Conservation (phyloP, 768 basidiomycete species). For the Xerocomellus intermedius region DNA sequence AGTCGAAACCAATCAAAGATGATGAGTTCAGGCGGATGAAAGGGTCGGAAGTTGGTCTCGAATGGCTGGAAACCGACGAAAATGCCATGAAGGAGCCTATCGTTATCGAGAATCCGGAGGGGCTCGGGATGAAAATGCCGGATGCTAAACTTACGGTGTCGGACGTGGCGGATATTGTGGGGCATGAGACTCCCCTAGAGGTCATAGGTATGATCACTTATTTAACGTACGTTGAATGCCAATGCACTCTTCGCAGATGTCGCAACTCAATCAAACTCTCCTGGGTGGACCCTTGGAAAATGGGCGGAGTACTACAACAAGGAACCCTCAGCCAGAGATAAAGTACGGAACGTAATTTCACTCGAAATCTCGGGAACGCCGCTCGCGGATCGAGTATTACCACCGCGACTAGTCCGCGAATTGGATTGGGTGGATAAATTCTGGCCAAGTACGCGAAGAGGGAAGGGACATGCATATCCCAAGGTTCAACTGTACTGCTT, state of each 20-base stretch:
- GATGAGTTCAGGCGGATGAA: conserved; percentile 67
- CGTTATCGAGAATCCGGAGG: conserved; percentile 72
- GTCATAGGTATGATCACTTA: conserved; percentile 71
- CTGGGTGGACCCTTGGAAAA: conserved; percentile 86
- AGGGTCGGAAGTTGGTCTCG: conserved; percentile 61
- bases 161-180: conserved; percentile 79
- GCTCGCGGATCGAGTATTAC: conserved; percentile 74
- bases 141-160: conserved; percentile 64
- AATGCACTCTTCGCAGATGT: conserved; percentile 55
- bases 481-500: conserved; percentile 96
- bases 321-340: conserved; percentile 69
- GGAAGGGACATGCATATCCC: conserved; percentile 74
- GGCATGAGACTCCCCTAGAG: conserved; percentile 76
- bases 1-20: conserved; percentile 60
- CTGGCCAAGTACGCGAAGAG: conserved; percentile 82
- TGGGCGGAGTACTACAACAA: conserved; percentile 88
- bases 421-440: conserved; percentile 97
- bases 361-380: conserved; percentile 88
- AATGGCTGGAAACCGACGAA: conserved; percentile 75
- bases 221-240: conserved; percentile 3
- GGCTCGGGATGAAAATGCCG: conserved; percentile 92
- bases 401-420: conserved; percentile 82
- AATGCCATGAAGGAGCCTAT: conserved; percentile 81
- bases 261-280: conserved; percentile 77
- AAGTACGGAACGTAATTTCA: conserved; percentile 93